These are phyloP conservation scores for Colletotrichum costaricense DNA, from an alignment of 2,329 filamentous ascomycete genomes.

Conservation along the genomic window DNA sequence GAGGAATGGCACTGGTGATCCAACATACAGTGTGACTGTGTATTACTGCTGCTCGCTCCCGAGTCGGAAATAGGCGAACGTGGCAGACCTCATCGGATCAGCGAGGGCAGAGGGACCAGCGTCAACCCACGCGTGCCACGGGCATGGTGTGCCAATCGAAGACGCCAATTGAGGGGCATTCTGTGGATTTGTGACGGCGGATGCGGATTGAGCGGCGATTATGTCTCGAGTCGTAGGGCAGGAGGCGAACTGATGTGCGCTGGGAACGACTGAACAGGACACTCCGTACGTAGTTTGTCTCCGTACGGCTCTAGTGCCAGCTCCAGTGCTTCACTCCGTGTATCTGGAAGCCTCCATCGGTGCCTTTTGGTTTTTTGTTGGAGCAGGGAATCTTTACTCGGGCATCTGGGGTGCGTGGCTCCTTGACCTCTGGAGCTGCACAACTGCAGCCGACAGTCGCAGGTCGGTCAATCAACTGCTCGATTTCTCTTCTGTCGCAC, in stretches of 20 bases:
- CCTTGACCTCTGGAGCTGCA: not conserved
- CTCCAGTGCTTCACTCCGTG: slow-evolving; percentile 3
- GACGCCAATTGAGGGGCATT: not conserved
- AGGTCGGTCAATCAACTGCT: slow-evolving; percentile 20
- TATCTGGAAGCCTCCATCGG: slow-evolving; percentile 20
- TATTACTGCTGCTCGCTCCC: not conserved
- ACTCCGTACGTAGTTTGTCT: not conserved
- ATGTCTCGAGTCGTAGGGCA: slow-evolving; percentile 10
- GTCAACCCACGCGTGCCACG: not conserved
- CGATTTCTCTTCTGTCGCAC: not conserved
- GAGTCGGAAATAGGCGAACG: slow-evolving; percentile 11
- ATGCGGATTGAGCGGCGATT: slow-evolving; percentile 4
- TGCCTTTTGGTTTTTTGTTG: not conserved
- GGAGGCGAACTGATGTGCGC: slow-evolving; percentile 29
- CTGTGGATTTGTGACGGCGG: not conserved
- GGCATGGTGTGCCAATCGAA: not conserved
- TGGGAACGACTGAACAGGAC: slow-evolving; percentile 27
- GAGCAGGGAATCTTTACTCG: not conserved
- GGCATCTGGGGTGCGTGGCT: not conserved
- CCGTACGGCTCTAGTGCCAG: not conserved
- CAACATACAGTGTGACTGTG: not conserved
- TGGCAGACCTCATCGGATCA: slow-evolving; percentile 30
- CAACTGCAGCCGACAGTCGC: not conserved
- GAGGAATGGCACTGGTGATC: not conserved
- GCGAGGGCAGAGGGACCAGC: slow-evolving; percentile 8